Evolutionary conservation across 306 rosid genomes (phyloP).

Genomic region (Prunus fruticosa): DNA sequence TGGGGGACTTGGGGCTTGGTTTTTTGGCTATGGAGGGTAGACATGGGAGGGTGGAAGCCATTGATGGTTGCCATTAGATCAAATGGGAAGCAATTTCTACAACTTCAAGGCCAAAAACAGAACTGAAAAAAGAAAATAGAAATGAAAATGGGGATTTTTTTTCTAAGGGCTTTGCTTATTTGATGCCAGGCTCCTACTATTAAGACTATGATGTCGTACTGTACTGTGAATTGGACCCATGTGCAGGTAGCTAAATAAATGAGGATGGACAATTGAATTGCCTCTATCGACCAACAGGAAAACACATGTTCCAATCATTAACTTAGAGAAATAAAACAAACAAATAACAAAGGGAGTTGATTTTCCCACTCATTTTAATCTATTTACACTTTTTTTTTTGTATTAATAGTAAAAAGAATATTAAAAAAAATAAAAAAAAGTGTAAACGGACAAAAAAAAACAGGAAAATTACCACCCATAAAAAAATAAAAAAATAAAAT

Average conservation of each 20-base stretch:
- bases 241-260: not conserved
- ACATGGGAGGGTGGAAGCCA: not conserved
- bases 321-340: too few species aligned
- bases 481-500: not conserved
- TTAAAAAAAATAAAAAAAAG: too few species aligned
- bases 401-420: too few species aligned
- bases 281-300: not conserved
- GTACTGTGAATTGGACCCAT: not conserved
- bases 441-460: too few species aligned
- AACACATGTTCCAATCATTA: not conserved
- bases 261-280: not conserved
- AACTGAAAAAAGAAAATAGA: not conserved
- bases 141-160: not conserved
- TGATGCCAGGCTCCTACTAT: too few species aligned
- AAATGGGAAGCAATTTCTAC: not conserved
- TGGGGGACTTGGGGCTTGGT: not conserved
- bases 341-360: too few species aligned
- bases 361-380: accelerated
- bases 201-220: too few species aligned
- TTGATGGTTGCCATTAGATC: slow-evolving; percentile 5
- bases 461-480: too few species aligned
- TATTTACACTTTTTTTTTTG: accelerated
- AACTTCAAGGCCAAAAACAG: not conserved
- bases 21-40: not conserved
- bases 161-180: not conserved